These are phyloP conservation scores for Mortierella sp. DNA, from an alignment of 371 early-diverging fungal species.

Conservation along the genomic window DNA sequence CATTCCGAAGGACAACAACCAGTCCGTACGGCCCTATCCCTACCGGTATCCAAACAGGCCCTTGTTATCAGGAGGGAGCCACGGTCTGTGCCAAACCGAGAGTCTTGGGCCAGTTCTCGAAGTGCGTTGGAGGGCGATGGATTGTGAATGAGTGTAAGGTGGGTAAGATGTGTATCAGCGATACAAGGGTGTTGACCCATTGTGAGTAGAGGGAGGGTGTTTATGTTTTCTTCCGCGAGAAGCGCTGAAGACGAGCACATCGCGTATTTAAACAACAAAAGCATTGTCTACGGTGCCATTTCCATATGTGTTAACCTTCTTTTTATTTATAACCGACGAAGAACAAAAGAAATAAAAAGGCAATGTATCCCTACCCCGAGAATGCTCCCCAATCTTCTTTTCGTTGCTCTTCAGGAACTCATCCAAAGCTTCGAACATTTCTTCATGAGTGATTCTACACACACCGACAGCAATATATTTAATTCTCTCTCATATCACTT, in stretches of 20 bases:
- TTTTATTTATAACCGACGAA: no score
- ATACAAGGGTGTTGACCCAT: not conserved
- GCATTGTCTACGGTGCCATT: no score
- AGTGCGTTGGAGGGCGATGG: constrained; percentile 14
- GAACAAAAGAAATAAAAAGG: no score
- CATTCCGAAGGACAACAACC: not conserved
- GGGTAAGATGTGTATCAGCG: constrained; percentile 12
- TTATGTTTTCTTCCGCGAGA: no score
- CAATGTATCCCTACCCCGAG: not conserved
- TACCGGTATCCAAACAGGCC: constrained; percentile 4
- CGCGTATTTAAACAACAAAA: no score
- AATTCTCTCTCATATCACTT: no score
- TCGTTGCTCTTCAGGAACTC: constrained; percentile 19
- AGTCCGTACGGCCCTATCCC: not conserved
- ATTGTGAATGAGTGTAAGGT: constrained; percentile 15
- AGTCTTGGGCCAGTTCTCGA: constrained; percentile 8
- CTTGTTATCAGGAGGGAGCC: constrained; percentile 2
- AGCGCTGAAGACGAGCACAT: no score
- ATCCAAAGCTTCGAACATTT: constrained; percentile 13
- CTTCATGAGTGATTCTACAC: no score
- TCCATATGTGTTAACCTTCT: no score
- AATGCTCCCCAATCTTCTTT: not conserved
- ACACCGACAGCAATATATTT: no score
- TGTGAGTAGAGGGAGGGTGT: not conserved
- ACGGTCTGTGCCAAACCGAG: constrained; percentile 13